A percentile compares a stretch with the other conserved stretches of the same genome.
Conservation (phyloP, 148 eudicot genomes). For the Arctostaphylos glauca region DNA sequence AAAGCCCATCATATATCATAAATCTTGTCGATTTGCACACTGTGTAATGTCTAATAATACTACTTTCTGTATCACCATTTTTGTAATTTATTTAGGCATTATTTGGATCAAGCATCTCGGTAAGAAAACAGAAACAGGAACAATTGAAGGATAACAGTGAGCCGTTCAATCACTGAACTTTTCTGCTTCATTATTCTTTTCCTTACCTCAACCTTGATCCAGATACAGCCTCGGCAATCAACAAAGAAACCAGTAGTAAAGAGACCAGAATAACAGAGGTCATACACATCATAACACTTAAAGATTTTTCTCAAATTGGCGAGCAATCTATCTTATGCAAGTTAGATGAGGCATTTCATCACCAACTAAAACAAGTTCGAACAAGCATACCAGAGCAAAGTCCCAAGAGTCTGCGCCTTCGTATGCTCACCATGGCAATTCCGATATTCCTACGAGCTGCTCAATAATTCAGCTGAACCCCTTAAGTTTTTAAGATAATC, state of each 20-base stretch:
- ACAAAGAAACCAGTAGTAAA: not conserved
- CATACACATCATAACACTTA: not conserved
- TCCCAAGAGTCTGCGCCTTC: constrained; percentile 43
- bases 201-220: too few relatives aligned
- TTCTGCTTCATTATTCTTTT: too few relatives aligned
- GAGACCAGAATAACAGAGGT: not conserved
- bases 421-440: constrained; percentile 49
- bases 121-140: too few relatives aligned
- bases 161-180: too few relatives aligned
- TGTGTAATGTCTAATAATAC: not conserved
- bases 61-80: not conserved
- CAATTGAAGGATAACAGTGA: too few relatives aligned
- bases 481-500: not conserved
- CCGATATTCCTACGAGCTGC: constrained; percentile 10
- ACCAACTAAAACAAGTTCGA: not conserved
- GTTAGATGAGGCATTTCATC: not conserved
- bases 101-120: too few relatives aligned
- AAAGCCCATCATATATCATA: not conserved
- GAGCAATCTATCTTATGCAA: not conserved
- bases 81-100: not conserved
- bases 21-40: not conserved
- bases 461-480: constrained; percentile 6
- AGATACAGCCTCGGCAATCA: too few relatives aligned
- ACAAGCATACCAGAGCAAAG: constrained; percentile 44
- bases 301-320: not conserved